Evolutionary conservation across 768 basidiomycete species (phyloP), one percentile per base, ranked within the genome.

Genomic region (Artomyces pyxidatus): DNA sequence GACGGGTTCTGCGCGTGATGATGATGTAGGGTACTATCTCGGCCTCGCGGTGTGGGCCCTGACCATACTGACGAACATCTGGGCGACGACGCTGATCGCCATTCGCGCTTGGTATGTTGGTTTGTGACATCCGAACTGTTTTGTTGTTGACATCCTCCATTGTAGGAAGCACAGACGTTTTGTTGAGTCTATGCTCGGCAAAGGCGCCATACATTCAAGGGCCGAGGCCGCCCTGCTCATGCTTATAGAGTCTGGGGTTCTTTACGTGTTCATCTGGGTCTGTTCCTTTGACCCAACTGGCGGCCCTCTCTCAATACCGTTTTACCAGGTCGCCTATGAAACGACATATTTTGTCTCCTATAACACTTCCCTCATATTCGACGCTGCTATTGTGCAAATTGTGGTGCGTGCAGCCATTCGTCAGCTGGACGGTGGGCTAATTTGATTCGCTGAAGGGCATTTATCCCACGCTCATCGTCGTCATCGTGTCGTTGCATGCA

Each of bases 11-110:
- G 30, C n/a, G 39, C 39, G 17, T 19, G 14, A 27, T 3, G 21
- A 14, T 19, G 17, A 0, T 8, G 9, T 42, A 10, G 42, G 37
- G 39, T 16, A 1, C 12, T 16, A 27, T 30, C 12, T 48, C 17
- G 25, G 16, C 3, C 37, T 32, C 46, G 6, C 14, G 8, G 26
- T 29, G 27, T 48, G 41, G 41, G 41, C 35, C 10, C 8, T 38
- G 19, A 37, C 40, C 7, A 16, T 47, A 11, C 14, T 30, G 21
- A 52, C 46, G 9, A 52, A 52, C n/a, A 5, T 52, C 41, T 52
- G 51, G 51, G 41, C 47, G 22, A 52, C 51, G 9, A 7, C 19
- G 39, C 42, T 52, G 14, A 52, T 52, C 19, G 47, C 22, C 47
- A 52, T 48, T 23, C 29, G 35, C 28, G 26, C 28, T 4, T 48